These are phyloP conservation scores for Blastomyces silverae DNA, from an alignment of 2,329 filamentous ascomycete species.

Conservation along the genomic window DNA sequence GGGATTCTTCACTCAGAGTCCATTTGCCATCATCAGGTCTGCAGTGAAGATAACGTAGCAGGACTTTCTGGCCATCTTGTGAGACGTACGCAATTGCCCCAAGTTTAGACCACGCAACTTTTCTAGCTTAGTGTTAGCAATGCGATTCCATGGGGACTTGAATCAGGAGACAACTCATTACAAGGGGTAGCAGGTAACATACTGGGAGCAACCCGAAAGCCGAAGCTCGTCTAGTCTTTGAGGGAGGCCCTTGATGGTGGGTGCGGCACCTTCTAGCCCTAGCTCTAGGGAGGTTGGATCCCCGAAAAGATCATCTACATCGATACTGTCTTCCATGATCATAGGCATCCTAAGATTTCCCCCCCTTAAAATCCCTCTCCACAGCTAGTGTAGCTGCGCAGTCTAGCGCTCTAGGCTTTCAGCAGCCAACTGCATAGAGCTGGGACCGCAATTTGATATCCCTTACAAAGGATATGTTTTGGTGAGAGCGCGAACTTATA, in stretches of 20 bases:
- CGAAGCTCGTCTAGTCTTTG: constrained; percentile 71
- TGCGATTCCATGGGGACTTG: constrained; percentile 4
- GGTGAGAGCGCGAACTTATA: neutral
- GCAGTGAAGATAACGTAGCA: constrained; percentile 65
- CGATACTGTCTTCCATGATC: constrained; percentile 53
- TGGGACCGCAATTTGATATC: neutral
- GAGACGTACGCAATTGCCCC: constrained; percentile 80
- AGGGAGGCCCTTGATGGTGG: constrained; percentile 59
- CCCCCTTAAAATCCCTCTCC: neutral
- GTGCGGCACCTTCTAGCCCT: constrained; percentile 50
- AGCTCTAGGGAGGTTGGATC: constrained; percentile 54
- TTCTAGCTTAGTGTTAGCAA: constrained; percentile 46
- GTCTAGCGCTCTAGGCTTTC: neutral
- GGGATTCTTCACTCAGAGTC: constrained; percentile 66
- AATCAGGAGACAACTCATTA: neutral
- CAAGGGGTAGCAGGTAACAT: constrained; percentile 36
- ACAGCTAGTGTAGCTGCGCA: neutral
- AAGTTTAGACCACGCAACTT: constrained; percentile 78
- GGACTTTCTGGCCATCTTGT: constrained; percentile 61
- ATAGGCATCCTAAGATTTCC: constrained; percentile 39
- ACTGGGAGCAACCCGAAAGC: constrained; percentile 73
- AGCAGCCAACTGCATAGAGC: constrained; percentile 1
- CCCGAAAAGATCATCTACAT: constrained; percentile 69
- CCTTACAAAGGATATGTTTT: neutral
- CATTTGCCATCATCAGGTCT: constrained; percentile 64